These are phyloP conservation scores for Hevea brasiliensis DNA, from an alignment of 345 rosid genomes.

Conservation along the genomic window DNA sequence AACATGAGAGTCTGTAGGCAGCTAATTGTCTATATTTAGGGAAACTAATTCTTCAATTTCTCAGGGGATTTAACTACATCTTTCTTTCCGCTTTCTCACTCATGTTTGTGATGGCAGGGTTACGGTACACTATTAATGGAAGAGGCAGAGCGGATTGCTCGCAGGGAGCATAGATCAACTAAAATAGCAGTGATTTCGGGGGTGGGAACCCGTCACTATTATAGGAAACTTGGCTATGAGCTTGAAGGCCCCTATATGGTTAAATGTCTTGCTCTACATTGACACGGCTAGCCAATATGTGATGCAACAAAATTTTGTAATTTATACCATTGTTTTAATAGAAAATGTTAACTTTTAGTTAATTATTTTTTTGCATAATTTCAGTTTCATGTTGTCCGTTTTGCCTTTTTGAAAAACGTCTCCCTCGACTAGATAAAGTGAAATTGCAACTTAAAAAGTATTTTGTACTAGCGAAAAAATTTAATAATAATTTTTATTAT, in stretches of 20 bases:
- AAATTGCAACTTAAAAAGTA: too few relatives aligned
- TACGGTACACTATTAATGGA: conserved; percentile 98
- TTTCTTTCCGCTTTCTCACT: neutral
- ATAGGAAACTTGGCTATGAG: conserved; percentile 85
- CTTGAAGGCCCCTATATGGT: conserved; percentile 99
- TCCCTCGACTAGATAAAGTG: too few relatives aligned
- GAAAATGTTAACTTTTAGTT: neutral
- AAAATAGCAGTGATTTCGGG: conserved; percentile 92
- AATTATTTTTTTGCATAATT: neutral
- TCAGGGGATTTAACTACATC: neutral
- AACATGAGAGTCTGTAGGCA: too few relatives aligned
- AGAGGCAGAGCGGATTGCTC: conserved; percentile 87
- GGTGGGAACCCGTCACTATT: conserved; percentile 93
- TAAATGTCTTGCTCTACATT: conserved; percentile 51
- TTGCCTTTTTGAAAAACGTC: too few relatives aligned
- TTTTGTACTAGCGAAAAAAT: too few relatives aligned
- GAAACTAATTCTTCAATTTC: neutral
- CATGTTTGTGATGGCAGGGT: conserved; percentile 46
- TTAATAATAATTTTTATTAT: too few relatives aligned
- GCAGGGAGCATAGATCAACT: conserved; percentile 74
- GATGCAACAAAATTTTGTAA: conserved; percentile 19
- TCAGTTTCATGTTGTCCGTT: neutral
- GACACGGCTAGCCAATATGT: too few relatives aligned
- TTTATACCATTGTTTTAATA: neutral
- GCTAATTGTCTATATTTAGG: neutral